Percentiles rank a stretch among this genome's conserved stretches.
These are phyloP conservation scores for Backusella tuberculispora DNA, from an alignment of 192 early-diverging fungal species.

Conservation along the genomic window DNA sequence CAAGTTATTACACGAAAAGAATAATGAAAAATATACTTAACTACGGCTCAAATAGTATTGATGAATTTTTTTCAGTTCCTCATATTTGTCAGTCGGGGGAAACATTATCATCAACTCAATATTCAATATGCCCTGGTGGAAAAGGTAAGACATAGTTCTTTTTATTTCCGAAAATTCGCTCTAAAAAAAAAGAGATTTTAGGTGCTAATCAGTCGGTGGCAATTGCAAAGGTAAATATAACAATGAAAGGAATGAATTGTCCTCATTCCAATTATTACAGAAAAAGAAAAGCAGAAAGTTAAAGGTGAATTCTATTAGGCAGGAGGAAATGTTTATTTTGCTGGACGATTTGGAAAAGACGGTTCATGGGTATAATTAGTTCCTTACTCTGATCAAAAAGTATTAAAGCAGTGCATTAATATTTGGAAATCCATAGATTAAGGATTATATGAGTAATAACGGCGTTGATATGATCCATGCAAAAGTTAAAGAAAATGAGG, in stretches of 20 bases:
- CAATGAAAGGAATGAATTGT: not conserved
- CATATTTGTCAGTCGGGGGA: slow-evolving; percentile 69
- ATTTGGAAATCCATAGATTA: slow-evolving; percentile 35
- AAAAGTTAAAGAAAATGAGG: slow-evolving; percentile 51
- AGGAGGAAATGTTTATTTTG: slow-evolving; percentile 68
- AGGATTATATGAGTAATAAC: slow-evolving; percentile 59
- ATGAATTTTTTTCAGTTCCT: slow-evolving; percentile 75
- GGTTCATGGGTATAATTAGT: slow-evolving; percentile 61
- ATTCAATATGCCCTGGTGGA: slow-evolving; percentile 65
- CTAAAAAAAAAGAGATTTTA: slow-evolving; percentile 19
- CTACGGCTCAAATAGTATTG: slow-evolving; percentile 81
- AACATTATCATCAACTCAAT: slow-evolving; percentile 48
- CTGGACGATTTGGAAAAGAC: slow-evolving; percentile 86
- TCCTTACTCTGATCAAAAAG: no score
- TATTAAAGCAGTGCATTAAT: not conserved
- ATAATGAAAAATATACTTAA: slow-evolving; percentile 50
- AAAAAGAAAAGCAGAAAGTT: not conserved
- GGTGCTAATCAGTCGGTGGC: slow-evolving; percentile 93
- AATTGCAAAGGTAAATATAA: slow-evolving; percentile 61
- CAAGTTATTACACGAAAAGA: not conserved
- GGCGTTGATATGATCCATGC: slow-evolving; percentile 73
- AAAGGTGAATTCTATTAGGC: slow-evolving; percentile 44
- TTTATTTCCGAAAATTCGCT: not conserved
- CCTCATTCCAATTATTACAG: not conserved
- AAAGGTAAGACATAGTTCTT: slow-evolving; percentile 52